Evolutionary conservation across 768 basidiomycete genomes (phyloP).

Genomic region (Kwoniella mangroviensis): DNA sequence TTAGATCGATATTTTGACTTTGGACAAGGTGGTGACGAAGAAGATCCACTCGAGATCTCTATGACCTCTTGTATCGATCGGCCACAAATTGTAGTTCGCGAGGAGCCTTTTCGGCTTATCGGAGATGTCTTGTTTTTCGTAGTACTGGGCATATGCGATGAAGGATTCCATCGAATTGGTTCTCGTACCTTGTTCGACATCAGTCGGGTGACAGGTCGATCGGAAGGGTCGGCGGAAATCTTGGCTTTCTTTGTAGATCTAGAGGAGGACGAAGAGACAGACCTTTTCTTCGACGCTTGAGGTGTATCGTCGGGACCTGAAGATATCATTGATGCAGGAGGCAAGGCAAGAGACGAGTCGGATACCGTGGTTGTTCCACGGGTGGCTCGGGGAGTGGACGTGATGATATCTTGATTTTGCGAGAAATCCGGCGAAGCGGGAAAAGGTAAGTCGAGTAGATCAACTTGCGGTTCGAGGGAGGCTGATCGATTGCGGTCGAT

Average conservation of each 20-base stretch:
- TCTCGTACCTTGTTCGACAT: conserved; percentile 6
- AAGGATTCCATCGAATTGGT: conserved; percentile 1
- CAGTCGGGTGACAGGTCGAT: conserved; percentile 15
- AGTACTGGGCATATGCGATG: background rate
- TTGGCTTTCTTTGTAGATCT: conserved; percentile 7
- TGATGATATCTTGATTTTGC: too few species aligned
- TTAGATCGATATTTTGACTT: too few species aligned
- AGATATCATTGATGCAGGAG: background rate
- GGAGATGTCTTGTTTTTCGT: background rate
- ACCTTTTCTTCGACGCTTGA: background rate
- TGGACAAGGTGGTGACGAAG: background rate
- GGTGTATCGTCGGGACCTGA: background rate
- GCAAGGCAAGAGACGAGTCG: too few species aligned
- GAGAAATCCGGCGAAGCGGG: too few species aligned
- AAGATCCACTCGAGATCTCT: conserved; percentile 11
- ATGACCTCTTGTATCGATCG: background rate
- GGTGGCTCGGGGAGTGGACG: too few species aligned
- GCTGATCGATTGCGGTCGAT: too few species aligned
- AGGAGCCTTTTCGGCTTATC: background rate
- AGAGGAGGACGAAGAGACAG: too few species aligned
- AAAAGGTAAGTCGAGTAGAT: too few species aligned
- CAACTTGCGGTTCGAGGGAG: too few species aligned
- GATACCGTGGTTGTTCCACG: too few species aligned
- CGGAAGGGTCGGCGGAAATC: conserved; percentile 5
- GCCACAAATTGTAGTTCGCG: background rate